Conservation (phyloP, 352 stramenopile species). For the Globisporangium sylvaticum region DNA sequence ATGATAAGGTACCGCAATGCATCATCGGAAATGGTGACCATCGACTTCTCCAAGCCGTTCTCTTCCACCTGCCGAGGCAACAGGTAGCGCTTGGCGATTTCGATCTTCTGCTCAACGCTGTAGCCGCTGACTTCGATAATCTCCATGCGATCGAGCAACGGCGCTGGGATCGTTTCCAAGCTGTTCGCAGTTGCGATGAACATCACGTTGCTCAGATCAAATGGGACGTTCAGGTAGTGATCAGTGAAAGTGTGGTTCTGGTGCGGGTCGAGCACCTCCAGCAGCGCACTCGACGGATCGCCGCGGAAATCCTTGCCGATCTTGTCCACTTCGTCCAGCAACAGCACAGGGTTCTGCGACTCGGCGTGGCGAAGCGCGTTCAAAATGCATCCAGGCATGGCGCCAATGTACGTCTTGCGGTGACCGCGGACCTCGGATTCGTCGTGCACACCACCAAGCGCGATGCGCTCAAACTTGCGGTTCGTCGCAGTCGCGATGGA, state of each 20-base stretch:
- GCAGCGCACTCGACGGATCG: conserved; percentile 59
- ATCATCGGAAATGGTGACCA: conserved; percentile 50
- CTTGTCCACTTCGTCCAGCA: conserved; percentile 89
- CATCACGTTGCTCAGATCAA: conserved; percentile 80
- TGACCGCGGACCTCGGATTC: conserved; percentile 85
- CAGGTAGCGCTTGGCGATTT: conserved; percentile 76
- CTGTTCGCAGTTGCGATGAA: conserved; percentile 87
- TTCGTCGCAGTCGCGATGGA: conserved; percentile 74
- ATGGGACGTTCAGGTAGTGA: conserved; percentile 85
- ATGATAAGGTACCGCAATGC: conserved; percentile 68
- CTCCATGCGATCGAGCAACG: conserved; percentile 84
- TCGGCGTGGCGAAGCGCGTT: conserved; percentile 71
- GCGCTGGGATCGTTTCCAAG: conserved; percentile 68
- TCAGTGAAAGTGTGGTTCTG: conserved; percentile 87
- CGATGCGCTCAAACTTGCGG: conserved; percentile 72
- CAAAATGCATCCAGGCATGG: conserved; percentile 83
- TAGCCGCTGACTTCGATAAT: conserved; percentile 81
- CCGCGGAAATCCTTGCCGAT: conserved; percentile 70
- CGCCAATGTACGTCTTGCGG: conserved; percentile 85
- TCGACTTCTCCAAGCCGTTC: conserved; percentile 53
- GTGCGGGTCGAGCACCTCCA: conserved; percentile 85
- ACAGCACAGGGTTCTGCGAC: conserved; percentile 71
- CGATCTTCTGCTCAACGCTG: conserved; percentile 78
- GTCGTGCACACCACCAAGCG: conserved; percentile 75
- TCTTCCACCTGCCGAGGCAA: conserved; percentile 75